These are phyloP conservation scores for Aspergillus persii DNA, from an alignment of 2,329 filamentous ascomycete genomes.

Conservation along the genomic window DNA sequence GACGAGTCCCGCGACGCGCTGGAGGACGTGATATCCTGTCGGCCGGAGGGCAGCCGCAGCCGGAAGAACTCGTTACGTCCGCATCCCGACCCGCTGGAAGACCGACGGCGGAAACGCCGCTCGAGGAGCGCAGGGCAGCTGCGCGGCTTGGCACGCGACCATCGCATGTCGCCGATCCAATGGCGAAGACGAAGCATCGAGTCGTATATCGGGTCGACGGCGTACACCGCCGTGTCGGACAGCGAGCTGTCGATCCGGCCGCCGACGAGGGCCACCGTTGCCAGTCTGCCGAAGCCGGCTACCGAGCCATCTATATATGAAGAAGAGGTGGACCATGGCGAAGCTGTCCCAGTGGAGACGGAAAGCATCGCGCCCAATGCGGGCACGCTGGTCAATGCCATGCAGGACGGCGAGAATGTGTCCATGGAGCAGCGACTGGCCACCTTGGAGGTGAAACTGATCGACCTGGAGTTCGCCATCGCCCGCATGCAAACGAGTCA, in stretches of 20 bases:
- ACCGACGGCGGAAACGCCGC: constrained; percentile 35
- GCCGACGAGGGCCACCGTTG: constrained; percentile 29
- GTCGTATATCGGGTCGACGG: constrained; percentile 37
- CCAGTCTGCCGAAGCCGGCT: constrained; percentile 23
- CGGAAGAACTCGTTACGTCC: constrained; percentile 11
- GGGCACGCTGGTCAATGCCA: constrained; percentile 37
- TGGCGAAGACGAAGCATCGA: constrained; percentile 44
- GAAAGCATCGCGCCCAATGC: constrained; percentile 34
- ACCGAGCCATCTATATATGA: constrained; percentile 21
- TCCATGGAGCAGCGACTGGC: constrained; percentile 48
- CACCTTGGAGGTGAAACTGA: constrained; percentile 51
- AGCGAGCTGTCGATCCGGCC: constrained; percentile 26
- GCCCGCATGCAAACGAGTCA: constrained; percentile 45
- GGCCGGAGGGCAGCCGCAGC: constrained; percentile 5
- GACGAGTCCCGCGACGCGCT: constrained; percentile 36
- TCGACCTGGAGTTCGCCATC: constrained; percentile 51
- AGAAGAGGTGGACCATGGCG: constrained; percentile 13
- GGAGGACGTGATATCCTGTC: constrained; percentile 23
- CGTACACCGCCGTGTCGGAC: constrained; percentile 28
- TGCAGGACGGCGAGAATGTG: constrained; percentile 40
- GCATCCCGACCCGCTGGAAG: constrained; percentile 16
- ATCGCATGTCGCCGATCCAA: constrained; percentile 40
- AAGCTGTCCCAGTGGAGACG: constrained; percentile 14
- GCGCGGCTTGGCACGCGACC: constrained; percentile 32
- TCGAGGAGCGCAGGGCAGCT: constrained; percentile 46